phyloP scores from a whole-genome alignment of 208 protist genomes.

The Acanthamoeba healyi region DNA sequence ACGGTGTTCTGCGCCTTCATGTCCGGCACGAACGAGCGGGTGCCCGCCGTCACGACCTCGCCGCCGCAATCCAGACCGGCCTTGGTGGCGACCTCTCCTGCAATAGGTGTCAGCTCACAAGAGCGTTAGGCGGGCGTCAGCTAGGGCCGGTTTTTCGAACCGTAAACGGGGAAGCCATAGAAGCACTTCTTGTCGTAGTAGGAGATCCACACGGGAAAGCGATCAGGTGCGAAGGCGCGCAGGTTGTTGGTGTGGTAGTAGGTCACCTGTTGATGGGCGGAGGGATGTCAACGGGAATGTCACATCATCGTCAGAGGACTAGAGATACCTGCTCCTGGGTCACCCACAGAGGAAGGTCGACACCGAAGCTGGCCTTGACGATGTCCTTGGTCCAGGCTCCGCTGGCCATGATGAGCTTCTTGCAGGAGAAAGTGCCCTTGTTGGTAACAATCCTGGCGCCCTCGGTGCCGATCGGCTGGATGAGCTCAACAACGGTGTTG shows the following conservation, averaged over 20 bases:
- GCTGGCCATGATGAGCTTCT: slow-evolving; percentile 22
- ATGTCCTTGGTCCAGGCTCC: slow-evolving; percentile 43
- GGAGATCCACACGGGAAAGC: slow-evolving; percentile 74
- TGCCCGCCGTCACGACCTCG: not conserved
- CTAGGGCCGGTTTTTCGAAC: not conserved
- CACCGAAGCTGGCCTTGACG: slow-evolving; percentile 51
- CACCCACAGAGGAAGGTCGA: slow-evolving; percentile 63
- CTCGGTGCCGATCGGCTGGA: slow-evolving; percentile 43
- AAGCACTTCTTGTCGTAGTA: slow-evolving; percentile 67
- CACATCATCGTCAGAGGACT: not conserved
- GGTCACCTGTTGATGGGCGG: not conserved
- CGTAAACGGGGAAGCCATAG: slow-evolving; percentile 74
- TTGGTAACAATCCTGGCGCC: slow-evolving; percentile 42
- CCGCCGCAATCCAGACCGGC: slow-evolving; percentile 25
- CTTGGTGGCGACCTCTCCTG: slow-evolving; percentile 71
- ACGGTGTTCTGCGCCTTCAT: not conserved
- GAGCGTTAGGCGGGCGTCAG: not conserved
- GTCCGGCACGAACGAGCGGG: not conserved
- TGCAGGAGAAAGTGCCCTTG: slow-evolving; percentile 64
- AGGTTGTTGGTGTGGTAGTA: slow-evolving; percentile 70
- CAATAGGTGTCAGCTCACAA: not conserved
- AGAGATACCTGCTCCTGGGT: slow-evolving; percentile 43
- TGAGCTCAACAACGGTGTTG: slow-evolving; percentile 33
- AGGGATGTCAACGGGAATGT: not conserved
- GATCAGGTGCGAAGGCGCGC: slow-evolving; percentile 50